phyloP scores from a whole-genome alignment of 192 early-diverging fungal genomes.

The Gaertneriomyces semiglobifer region DNA sequence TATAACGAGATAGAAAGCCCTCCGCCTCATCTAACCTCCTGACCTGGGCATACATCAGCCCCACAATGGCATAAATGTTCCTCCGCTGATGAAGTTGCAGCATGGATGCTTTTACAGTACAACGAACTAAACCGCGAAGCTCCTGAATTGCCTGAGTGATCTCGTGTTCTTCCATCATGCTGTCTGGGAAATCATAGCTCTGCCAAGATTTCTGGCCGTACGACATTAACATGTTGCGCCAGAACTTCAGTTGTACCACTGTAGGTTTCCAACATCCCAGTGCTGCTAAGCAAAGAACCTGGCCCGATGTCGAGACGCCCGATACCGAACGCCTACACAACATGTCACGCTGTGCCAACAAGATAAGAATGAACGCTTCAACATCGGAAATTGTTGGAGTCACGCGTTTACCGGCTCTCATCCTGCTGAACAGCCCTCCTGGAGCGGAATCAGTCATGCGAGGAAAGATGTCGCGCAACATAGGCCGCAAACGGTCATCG shows the following conservation, averaged over 20 bases:
- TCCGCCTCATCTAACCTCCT: too few relatives aligned
- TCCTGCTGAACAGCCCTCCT: background rate
- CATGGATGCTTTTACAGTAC: background rate
- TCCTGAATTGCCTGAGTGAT: background rate
- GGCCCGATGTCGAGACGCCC: background rate
- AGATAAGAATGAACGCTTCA: slow-evolving; percentile 14
- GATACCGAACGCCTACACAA: background rate
- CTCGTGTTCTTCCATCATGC: background rate
- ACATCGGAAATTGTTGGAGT: slow-evolving; percentile 5
- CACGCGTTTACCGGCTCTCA: slow-evolving; percentile 1
- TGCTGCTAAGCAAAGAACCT: background rate
- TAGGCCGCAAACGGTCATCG: too few relatives aligned
- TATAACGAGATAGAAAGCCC: too few relatives aligned
- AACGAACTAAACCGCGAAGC: slow-evolving; percentile 1
- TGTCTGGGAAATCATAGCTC: background rate
- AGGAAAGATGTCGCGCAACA: too few relatives aligned
- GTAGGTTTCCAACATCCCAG: background rate
- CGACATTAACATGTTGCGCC: background rate
- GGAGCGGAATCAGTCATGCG: too few relatives aligned
- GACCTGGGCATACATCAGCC: slow-evolving; percentile 3
- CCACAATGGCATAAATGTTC: slow-evolving; percentile 4
- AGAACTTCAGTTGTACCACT: slow-evolving; percentile 1
- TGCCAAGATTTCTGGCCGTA: background rate
- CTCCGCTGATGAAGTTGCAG: background rate
- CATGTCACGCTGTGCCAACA: slow-evolving; percentile 7